Base-by-base conservation (phyloP, 2,329 filamentous ascomycete genomes). In the Madurella mycetomatis region DNA sequence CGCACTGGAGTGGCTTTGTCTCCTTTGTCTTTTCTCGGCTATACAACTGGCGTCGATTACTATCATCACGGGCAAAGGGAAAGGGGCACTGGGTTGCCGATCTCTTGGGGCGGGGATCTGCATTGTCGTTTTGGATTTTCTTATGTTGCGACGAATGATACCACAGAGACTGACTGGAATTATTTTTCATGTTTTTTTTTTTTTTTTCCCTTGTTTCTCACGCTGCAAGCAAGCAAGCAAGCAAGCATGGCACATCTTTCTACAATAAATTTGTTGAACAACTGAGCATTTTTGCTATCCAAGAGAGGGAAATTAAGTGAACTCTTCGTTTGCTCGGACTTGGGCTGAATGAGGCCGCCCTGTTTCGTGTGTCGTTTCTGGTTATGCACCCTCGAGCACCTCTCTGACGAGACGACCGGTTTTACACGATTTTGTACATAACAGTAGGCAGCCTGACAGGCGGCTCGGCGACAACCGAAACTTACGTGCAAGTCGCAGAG, bases 341-440 rank as follows among this genome's bases (percentile, higher is more conserved):
- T 25, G 7, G 7, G 25, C 25, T 4, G 25, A 25, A 7, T 7
- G 25, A 25, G 25, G 25, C 25, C 25, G 25, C 25, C 25, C 25
- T 25, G 47, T 43, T 50, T 50, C 41, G 48, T 31, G 17, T 37
- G n/a, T 16, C 41, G 39, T 43, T 50, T 43, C 40, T 32, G 12
- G 25, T 43, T 18, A 43, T 49, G 48, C 48, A 43, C 41, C 7
- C 15, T 37, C 16, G 43, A 31, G 34, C 41, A 37, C 12, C 12
- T 41, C 48, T n/a, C 48, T 44, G 48, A 50, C 48, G 16, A 44
- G 30, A 37, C 37, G 17, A 16, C 31, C 31, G 41, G 48, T 50
- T 50, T 44, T 18, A 44, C 15, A 30, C 25, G 7, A 7, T 7
- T 25, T 25, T 7, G 25, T 25, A 25, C 25, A n/a, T n/a, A n/a